These are phyloP conservation scores for Mrakia blollopis DNA, from an alignment of 768 basidiomycete genomes.

Conservation along the genomic window DNA sequence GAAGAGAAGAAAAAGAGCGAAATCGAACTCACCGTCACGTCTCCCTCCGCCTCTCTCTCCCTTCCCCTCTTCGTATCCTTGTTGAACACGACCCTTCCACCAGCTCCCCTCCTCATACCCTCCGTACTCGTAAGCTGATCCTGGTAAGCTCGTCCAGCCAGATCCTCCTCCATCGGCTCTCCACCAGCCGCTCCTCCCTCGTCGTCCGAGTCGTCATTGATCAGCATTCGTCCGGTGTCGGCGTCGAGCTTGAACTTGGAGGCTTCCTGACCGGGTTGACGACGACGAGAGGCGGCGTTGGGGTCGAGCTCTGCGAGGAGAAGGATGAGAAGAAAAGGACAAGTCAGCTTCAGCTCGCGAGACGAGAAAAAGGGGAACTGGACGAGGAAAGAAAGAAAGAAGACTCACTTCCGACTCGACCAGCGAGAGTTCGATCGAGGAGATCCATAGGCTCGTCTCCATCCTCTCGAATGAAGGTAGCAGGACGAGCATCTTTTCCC, in stretches of 20 bases:
- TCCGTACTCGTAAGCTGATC: constrained; percentile 79
- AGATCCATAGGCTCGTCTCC: constrained; percentile 95
- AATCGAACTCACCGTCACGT: constrained; percentile 47
- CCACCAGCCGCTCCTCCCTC: constrained; percentile 51
- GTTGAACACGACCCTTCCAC: constrained; percentile 87
- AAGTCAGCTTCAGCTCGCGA: neutral
- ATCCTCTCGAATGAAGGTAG: constrained; percentile 71
- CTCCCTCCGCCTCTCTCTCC: constrained; percentile 58
- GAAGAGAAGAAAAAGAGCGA: neutral
- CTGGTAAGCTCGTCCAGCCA: constrained; percentile 64
- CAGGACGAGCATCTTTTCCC: constrained; percentile 47
- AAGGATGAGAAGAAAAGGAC: neutral
- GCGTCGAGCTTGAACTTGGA: constrained; percentile 80
- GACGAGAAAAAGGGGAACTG: neutral
- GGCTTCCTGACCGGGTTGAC: constrained; percentile 81
- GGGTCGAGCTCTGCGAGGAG: constrained; percentile 37
- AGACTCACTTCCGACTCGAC: constrained; percentile 44
- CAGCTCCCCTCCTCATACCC: constrained; percentile 77
- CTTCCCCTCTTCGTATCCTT: constrained; percentile 93
- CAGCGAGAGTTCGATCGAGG: constrained; percentile 59
- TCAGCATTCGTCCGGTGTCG: constrained; percentile 45
- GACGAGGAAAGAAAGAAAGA: neutral
- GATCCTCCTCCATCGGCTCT: constrained; percentile 27
- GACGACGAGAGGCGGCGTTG: constrained; percentile 44
- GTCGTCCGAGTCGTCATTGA: constrained; percentile 46